These are phyloP conservation scores for Viola odorata DNA, from an alignment of 345 rosid genomes.

Conservation along the genomic window DNA sequence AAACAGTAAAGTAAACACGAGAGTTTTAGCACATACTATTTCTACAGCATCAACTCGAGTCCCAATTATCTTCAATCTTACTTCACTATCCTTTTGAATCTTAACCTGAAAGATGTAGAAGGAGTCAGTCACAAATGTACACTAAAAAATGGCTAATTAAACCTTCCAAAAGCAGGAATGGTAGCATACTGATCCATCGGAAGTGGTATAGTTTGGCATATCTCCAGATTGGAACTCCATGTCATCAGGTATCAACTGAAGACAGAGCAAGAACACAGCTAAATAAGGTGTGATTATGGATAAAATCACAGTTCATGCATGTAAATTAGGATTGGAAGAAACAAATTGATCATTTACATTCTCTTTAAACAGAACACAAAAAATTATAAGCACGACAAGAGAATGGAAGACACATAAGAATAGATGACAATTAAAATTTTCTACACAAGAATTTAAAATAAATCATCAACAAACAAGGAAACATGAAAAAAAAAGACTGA, in stretches of 20 bases:
- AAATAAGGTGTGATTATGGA: background rate
- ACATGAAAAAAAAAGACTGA: background rate
- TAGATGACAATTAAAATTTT: background rate
- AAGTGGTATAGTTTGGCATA: conserved; percentile 83
- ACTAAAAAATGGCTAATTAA: background rate
- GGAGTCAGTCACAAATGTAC: conserved; percentile 1
- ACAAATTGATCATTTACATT: background rate
- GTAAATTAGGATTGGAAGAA: background rate
- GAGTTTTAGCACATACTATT: conserved; percentile 43
- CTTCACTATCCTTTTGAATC: conserved; percentile 93
- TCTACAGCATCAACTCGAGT: conserved; percentile 90
- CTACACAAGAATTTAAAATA: background rate
- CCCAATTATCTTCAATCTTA: conserved; percentile 84
- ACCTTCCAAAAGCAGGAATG: background rate
- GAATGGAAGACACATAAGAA: too few species aligned
- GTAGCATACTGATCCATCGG: conserved; percentile 72
- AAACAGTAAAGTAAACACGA: background rate
- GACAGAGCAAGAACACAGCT: background rate
- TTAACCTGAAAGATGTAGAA: conserved; percentile 50
- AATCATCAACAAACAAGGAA: background rate
- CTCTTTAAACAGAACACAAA: background rate
- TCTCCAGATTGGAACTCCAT: conserved; percentile 97
- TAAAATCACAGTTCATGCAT: background rate
- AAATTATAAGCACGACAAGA: too few species aligned
- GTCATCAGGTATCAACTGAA: conserved; percentile 87